These are phyloP conservation scores for Phytophthora pluvialis DNA, from an alignment of 352 stramenopile genomes.

Conservation along the genomic window DNA sequence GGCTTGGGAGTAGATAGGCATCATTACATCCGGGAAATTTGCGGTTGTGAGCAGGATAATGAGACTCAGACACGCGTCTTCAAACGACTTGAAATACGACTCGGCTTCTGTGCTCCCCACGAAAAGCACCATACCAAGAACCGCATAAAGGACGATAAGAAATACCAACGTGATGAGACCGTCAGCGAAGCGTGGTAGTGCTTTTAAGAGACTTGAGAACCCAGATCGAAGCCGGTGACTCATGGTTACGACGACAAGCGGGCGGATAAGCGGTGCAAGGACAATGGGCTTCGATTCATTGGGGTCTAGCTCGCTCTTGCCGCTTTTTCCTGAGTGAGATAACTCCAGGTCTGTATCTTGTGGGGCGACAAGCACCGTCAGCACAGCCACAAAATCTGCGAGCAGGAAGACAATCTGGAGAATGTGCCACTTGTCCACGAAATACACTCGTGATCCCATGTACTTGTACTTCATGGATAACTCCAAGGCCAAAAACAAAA, in stretches of 20 bases:
- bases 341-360: neutral
- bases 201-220: neutral
- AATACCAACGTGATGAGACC: neutral
- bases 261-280: neutral
- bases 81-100: neutral
- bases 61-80: neutral
- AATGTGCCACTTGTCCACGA: neutral
- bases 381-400: neutral
- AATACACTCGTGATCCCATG: neutral
- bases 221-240: neutral
- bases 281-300: neutral
- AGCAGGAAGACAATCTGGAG: slow-evolving; percentile 1
- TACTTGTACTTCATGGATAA: neutral
- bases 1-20: neutral
- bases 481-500: slow-evolving; percentile 1
- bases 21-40: slow-evolving; percentile 1
- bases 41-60: slow-evolving; percentile 1
- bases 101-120: neutral
- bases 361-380: neutral
- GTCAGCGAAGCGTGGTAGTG: neutral
- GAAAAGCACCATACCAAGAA: neutral
- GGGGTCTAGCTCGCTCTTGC: neutral
- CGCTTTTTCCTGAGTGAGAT: neutral
- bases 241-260: neutral
- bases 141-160: slow-evolving; percentile 1